phyloP scores from a whole-genome alignment of 805 yeast species.

The Babjeviella inositovora region DNA sequence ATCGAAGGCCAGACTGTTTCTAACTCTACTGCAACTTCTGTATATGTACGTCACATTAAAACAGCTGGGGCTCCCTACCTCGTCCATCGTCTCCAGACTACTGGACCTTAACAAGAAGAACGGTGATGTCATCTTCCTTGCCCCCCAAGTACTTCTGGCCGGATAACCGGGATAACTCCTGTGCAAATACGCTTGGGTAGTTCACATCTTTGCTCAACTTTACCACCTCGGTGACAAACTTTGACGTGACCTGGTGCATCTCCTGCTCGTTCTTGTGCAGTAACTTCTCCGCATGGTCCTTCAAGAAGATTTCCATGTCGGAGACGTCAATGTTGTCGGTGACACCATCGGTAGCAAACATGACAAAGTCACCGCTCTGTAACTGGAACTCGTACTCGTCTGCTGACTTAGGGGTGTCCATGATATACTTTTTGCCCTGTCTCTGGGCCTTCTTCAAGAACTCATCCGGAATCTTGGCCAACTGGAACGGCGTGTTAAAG shows the following conservation, averaged over 20 bases:
- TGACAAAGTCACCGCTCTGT: conserved; percentile 53
- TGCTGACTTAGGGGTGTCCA: conserved; percentile 54
- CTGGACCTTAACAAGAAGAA: conserved; percentile 53
- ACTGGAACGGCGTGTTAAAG: conserved; percentile 85
- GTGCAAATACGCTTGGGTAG: conserved; percentile 78
- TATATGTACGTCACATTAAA: no score
- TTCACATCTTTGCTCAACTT: conserved; percentile 55
- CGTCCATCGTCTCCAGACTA: no score
- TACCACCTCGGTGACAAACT: conserved; percentile 52
- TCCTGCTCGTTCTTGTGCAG: no score
- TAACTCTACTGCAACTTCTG: no score
- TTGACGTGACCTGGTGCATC: conserved; percentile 28
- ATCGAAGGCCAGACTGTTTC: no score
- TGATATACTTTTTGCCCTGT: conserved; percentile 47
- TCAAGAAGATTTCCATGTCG: conserved; percentile 56
- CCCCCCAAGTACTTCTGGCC: conserved; percentile 75
- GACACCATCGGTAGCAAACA: conserved; percentile 90
- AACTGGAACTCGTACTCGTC: conserved; percentile 54
- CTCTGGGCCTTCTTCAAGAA: conserved; percentile 33
- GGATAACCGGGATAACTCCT: conserved; percentile 48
- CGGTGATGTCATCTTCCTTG: conserved; percentile 88
- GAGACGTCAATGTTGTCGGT: conserved; percentile 67
- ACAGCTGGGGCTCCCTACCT: no score
- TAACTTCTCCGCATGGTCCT: conserved; percentile 26
- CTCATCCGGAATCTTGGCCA: conserved; percentile 66